Conservation (phyloP, 805 yeast genomes). For the Lachancea quebecensis region DNA sequence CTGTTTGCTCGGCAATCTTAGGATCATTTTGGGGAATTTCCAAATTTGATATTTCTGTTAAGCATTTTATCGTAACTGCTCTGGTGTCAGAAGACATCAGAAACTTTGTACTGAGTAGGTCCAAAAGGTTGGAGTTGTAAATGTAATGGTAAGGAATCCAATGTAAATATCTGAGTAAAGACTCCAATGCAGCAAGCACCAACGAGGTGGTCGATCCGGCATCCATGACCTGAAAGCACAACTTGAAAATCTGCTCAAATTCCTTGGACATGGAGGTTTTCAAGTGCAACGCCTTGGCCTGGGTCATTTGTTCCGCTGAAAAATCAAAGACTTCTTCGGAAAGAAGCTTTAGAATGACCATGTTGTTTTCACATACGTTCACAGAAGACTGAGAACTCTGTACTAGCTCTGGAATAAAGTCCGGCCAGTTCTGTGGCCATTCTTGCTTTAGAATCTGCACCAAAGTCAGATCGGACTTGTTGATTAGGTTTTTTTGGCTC, state of each 20-base stretch:
- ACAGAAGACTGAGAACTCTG: slow-evolving; percentile 74
- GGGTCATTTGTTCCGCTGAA: slow-evolving; percentile 95
- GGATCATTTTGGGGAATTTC: slow-evolving; percentile 46
- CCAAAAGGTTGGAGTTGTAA: slow-evolving; percentile 78
- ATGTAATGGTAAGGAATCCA: slow-evolving; percentile 93
- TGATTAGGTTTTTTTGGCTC: slow-evolving; percentile 73
- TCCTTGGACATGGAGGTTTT: slow-evolving; percentile 82
- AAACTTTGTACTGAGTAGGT: slow-evolving; percentile 66
- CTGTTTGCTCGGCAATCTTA: slow-evolving; percentile 41
- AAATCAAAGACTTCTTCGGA: slow-evolving; percentile 96
- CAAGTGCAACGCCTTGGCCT: slow-evolving; percentile 80
- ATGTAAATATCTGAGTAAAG: slow-evolving; percentile 76
- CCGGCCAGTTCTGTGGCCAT: slow-evolving; percentile 99
- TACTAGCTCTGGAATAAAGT: slow-evolving; percentile 89
- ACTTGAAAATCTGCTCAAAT: slow-evolving; percentile 85
- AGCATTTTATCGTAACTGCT: slow-evolving; percentile 79
- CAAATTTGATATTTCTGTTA: slow-evolving; percentile 82
- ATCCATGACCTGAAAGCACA: slow-evolving; percentile 90
- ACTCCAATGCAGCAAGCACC: slow-evolving; percentile 74
- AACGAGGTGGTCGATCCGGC: slow-evolving; percentile 80
- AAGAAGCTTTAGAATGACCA: slow-evolving; percentile 81
- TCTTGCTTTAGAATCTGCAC: slow-evolving; percentile 95
- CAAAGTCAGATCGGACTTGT: slow-evolving; percentile 87
- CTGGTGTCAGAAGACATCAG: slow-evolving; percentile 73
- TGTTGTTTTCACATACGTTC: slow-evolving; percentile 95